Percentiles rank a stretch among this genome's conserved stretches.
Evolutionary conservation across 345 rosid species (phyloP).

Genomic region (Excoecaria agallocha): DNA sequence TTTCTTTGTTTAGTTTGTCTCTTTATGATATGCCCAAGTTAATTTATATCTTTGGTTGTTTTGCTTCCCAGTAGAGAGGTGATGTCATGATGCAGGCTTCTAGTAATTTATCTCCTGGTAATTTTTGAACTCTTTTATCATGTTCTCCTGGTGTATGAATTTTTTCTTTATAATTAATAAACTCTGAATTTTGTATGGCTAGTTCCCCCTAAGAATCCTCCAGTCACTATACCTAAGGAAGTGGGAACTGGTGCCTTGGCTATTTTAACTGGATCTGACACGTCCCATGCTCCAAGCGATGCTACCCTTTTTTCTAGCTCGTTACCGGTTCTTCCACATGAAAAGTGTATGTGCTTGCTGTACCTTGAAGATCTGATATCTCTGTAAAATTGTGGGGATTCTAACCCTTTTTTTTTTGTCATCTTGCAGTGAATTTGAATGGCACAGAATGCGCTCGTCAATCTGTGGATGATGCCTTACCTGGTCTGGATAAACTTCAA

Average conservation of each 20-base stretch:
- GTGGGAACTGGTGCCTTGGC: slow-evolving; percentile 38
- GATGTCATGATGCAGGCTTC: slow-evolving; percentile 39
- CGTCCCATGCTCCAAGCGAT: slow-evolving; percentile 44
- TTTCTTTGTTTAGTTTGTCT: neutral
- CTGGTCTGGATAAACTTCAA: slow-evolving; percentile 28
- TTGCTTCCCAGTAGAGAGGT: slow-evolving; percentile 20
- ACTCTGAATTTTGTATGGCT: slow-evolving; percentile 14
- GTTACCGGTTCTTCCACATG: slow-evolving; percentile 60
- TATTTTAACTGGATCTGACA: slow-evolving; percentile 34
- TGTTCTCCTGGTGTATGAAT: slow-evolving; percentile 6
- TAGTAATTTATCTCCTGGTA: slow-evolving; percentile 33
- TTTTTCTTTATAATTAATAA: slow-evolving; percentile 9
- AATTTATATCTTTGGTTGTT: neutral
- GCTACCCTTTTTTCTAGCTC: slow-evolving; percentile 67
- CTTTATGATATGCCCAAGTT: neutral
- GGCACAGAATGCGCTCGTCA: slow-evolving; percentile 29
- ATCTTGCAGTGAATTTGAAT: slow-evolving; percentile 49
- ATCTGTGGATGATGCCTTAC: slow-evolving; percentile 37
- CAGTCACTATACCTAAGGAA: slow-evolving; percentile 33
- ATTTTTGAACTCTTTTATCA: neutral
- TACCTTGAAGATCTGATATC: neutral
- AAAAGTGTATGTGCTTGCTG: slow-evolving; percentile 43
- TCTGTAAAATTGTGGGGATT: slow-evolving; percentile 5
- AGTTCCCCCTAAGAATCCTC: slow-evolving; percentile 32
- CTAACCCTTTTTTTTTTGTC: slow-evolving; percentile 22